A percentile compares a stretch with the other conserved stretches of the same genome.
phyloP scores from a whole-genome alignment of 2,329 filamentous ascomycete species.

The Alternaria panax region DNA sequence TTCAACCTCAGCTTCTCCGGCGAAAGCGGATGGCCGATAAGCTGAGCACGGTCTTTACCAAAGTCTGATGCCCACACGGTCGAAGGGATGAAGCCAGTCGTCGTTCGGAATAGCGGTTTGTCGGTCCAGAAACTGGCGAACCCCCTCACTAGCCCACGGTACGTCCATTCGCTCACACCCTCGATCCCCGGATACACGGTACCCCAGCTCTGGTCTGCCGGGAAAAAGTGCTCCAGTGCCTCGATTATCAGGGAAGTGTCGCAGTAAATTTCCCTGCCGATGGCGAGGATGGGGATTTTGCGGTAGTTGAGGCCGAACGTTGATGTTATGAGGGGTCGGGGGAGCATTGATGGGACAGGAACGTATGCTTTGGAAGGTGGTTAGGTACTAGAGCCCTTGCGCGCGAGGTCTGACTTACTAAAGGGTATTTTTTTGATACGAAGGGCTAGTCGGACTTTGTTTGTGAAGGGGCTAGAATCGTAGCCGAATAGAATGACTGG shows the following conservation, averaged over 20 bases:
- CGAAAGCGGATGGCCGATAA: constrained; percentile 52
- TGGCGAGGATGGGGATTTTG: constrained; percentile 45
- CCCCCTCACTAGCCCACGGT: constrained; percentile 47
- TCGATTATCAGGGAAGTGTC: constrained; percentile 47
- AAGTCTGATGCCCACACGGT: constrained; percentile 52
- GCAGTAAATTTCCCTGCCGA: constrained; percentile 46
- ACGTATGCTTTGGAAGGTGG: constrained; percentile 39
- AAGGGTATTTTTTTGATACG: constrained; percentile 50
- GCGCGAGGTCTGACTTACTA: constrained; percentile 24
- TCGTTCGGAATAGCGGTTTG: constrained; percentile 50
- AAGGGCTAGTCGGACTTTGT: constrained; percentile 50
- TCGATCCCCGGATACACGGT: constrained; percentile 45
- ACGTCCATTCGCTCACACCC: constrained; percentile 40
- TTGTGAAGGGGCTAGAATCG: constrained; percentile 46
- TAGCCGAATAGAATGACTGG: constrained; percentile 37
- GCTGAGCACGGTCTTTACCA: constrained; percentile 47
- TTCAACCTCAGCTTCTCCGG: constrained; percentile 51
- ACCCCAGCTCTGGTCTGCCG: constrained; percentile 36
- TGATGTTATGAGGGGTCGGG: constrained; percentile 45
- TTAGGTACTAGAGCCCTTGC: neutral
- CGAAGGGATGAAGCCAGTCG: constrained; percentile 52
- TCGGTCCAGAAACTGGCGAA: constrained; percentile 55
- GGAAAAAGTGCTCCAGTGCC: constrained; percentile 44
- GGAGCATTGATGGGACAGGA: constrained; percentile 52
- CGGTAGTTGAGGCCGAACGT: constrained; percentile 51